phyloP scores from a whole-genome alignment of 441 rosid genomes.

The Lepidium campestre region DNA sequence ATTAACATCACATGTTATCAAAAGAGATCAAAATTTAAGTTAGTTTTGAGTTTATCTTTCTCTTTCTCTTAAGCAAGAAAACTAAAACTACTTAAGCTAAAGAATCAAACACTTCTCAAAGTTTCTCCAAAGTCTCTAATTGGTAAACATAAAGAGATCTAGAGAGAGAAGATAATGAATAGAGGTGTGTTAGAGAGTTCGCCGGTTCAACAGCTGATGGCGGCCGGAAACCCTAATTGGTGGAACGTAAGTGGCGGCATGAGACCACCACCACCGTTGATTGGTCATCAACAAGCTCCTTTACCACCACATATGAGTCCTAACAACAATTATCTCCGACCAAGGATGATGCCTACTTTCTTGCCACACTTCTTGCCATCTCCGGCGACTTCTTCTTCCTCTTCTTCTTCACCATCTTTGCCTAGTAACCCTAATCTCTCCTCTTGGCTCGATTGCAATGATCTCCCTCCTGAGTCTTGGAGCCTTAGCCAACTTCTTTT shows the following conservation, averaged over 20 bases:
- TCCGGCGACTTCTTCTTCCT: slow-evolving; percentile 36
- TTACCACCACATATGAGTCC: slow-evolving; percentile 24
- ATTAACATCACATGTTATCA: slow-evolving; percentile 39
- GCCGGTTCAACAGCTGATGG: slow-evolving; percentile 78
- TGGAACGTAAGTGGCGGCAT: slow-evolving; percentile 60
- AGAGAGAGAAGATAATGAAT: slow-evolving; percentile 43
- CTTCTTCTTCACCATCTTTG: slow-evolving; percentile 43
- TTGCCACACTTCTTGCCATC: slow-evolving; percentile 43
- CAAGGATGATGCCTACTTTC: slow-evolving; percentile 37
- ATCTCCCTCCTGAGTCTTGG: slow-evolving; percentile 74
- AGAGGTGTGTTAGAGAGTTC: slow-evolving; percentile 74
- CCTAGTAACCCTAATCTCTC: slow-evolving; percentile 38
- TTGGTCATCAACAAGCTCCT: slow-evolving; percentile 30
- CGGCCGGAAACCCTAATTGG: slow-evolving; percentile 77
- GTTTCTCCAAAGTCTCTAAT: slow-evolving; percentile 42
- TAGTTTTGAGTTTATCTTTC: slow-evolving; percentile 21
- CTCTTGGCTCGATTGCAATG: slow-evolving; percentile 54
- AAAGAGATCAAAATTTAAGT: slow-evolving; percentile 16
- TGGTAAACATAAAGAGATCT: slow-evolving; percentile 29
- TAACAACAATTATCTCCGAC: slow-evolving; percentile 22
- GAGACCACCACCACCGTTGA: slow-evolving; percentile 49
- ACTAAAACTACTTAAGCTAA: slow-evolving; percentile 39
- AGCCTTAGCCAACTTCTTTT: slow-evolving; percentile 71
- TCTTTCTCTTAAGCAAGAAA: slow-evolving; percentile 48
- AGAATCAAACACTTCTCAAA: slow-evolving; percentile 35